Evolutionary conservation across 192 early-diverging fungal genomes (phyloP).

Genomic region (Chytriomyces sp.): DNA sequence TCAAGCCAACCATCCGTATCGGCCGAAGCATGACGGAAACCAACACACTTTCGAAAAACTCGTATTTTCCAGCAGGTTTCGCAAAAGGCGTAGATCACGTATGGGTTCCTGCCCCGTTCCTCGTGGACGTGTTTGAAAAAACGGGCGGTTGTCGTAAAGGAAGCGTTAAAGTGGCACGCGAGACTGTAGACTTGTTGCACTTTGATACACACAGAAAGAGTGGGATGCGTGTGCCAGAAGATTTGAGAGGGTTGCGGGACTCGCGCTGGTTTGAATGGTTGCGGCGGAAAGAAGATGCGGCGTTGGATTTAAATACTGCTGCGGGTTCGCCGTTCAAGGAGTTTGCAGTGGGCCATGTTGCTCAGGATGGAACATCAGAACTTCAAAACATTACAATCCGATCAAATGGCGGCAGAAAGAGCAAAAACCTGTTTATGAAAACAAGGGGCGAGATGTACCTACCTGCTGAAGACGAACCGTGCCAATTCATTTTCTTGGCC

Average conservation of each 20-base stretch:
- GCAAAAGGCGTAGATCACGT: background rate
- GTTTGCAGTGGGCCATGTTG: background rate
- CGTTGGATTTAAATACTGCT: background rate
- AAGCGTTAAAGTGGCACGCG: background rate
- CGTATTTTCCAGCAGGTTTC: background rate
- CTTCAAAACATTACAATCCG: background rate
- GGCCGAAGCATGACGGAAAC: constrained; percentile 15
- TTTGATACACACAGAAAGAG: constrained; percentile 2
- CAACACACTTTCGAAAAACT: background rate
- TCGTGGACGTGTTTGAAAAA: constrained; percentile 9
- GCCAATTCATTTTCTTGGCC: constrained; percentile 13
- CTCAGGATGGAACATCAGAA: background rate
- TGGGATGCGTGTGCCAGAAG: background rate
- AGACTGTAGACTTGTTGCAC: background rate
- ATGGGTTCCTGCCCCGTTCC: constrained; percentile 15
- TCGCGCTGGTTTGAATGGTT: background rate
- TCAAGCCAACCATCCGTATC: background rate
- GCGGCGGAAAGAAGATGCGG: no score
- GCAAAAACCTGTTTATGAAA: no score
- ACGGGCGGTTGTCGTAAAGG: background rate
- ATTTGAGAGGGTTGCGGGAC: background rate
- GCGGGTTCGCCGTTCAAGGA: background rate
- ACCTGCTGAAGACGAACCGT: background rate
- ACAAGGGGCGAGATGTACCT: background rate
- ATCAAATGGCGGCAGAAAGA: background rate